phyloP scores from a whole-genome alignment of 2,329 filamentous ascomycete species.

The Fusarium sp. region DNA sequence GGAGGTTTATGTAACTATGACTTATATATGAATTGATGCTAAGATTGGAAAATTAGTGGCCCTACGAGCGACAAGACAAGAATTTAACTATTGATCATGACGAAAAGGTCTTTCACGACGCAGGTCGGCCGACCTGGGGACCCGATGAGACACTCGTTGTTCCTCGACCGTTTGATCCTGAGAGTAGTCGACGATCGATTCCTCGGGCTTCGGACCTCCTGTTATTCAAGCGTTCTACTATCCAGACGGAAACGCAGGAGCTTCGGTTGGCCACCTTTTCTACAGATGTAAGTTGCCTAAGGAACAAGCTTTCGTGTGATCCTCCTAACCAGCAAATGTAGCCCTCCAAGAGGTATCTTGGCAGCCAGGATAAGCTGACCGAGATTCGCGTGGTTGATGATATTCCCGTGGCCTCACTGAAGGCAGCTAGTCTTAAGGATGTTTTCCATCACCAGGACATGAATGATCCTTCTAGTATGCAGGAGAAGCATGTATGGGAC shows the following conservation, averaged over 20 bases:
- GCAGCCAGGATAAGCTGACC: constrained; percentile 65
- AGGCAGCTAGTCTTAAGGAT: constrained; percentile 48
- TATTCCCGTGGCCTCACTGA: constrained; percentile 68
- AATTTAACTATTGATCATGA: constrained; percentile 70
- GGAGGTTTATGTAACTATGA: constrained; percentile 49
- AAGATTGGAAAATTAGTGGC: constrained; percentile 75
- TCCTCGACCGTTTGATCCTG: constrained; percentile 50
- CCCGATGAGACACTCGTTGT: constrained; percentile 79
- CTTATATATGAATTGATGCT: constrained; percentile 52
- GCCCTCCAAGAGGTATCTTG: constrained; percentile 66
- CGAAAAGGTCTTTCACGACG: constrained; percentile 77
- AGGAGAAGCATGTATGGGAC: constrained; percentile 85
- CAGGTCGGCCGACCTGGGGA: constrained; percentile 83
- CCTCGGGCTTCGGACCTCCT: constrained; percentile 45
- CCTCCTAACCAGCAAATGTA: constrained; percentile 45
- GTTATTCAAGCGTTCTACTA: constrained; percentile 52
- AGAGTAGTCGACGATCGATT: constrained; percentile 47
- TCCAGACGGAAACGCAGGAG: constrained; percentile 73
- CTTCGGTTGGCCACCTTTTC: constrained; percentile 73
- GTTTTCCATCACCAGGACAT: constrained; percentile 55
- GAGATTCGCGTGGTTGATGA: constrained; percentile 64
- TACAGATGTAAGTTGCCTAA: constrained; percentile 56
- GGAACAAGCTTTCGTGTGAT: no score
- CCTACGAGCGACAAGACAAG: constrained; percentile 83
- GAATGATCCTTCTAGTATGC: constrained; percentile 58